Conservation (phyloP, 768 basidiomycete genomes). For the Tricholomella constricta region DNA sequence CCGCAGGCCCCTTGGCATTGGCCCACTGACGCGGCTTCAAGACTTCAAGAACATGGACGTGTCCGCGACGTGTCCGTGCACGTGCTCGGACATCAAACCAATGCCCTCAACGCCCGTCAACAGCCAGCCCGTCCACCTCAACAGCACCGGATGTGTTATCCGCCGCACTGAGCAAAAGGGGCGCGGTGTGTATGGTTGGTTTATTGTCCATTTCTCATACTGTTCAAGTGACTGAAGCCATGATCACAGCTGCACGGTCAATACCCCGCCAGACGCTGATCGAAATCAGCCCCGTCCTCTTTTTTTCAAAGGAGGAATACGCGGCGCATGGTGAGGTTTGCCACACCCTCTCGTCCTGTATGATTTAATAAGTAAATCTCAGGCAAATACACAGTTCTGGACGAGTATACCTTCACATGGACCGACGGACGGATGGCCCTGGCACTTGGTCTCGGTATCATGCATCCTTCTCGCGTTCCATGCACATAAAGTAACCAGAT, state of each 20-base stretch:
- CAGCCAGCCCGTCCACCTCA: conserved; percentile 44
- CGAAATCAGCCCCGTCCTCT: conserved; percentile 85
- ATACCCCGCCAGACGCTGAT: conserved; percentile 68
- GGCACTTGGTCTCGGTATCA: conserved; percentile 72
- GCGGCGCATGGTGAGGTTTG: conserved; percentile 47
- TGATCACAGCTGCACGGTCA: conserved; percentile 42
- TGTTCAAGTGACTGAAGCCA: not conserved
- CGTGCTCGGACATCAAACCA: conserved; percentile 16
- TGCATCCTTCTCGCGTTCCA: not conserved
- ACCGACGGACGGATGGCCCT: conserved; percentile 74
- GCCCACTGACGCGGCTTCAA: too few species aligned
- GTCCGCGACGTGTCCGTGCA: conserved; percentile 15
- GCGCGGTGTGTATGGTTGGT: conserved; percentile 65
- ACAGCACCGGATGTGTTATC: conserved; percentile 51
- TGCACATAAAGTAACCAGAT: not conserved
- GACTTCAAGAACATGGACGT: too few species aligned
- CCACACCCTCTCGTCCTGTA: not conserved
- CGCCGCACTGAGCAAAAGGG: conserved; percentile 50
- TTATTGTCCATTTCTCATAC: not conserved
- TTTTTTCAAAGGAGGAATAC: conserved; percentile 74
- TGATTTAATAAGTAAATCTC: not conserved
- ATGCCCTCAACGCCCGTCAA: conserved; percentile 22
- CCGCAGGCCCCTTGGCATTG: too few species aligned
- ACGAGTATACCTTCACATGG: conserved; percentile 82
- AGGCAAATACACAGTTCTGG: conserved; percentile 60